A percentile compares a stretch with the other conserved stretches of the same genome.
Conservation (phyloP, 2,329 filamentous ascomycete genomes). For the Aureobasidium sp. region DNA sequence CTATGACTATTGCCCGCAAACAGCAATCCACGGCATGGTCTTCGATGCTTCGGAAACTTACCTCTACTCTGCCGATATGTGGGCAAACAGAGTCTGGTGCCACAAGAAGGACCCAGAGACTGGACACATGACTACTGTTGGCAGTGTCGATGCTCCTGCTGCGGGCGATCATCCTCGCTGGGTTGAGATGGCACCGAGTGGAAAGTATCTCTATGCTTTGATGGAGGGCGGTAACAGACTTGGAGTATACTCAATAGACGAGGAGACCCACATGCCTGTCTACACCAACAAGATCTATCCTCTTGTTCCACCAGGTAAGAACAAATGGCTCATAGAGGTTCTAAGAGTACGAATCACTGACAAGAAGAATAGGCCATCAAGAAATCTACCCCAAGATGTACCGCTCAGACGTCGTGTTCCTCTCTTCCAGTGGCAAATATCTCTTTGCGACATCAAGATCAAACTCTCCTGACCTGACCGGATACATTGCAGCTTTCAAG, state of each 20-base stretch:
- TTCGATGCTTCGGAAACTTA: constrained; percentile 66
- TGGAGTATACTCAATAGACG: constrained; percentile 73
- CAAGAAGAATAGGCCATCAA: constrained; percentile 26
- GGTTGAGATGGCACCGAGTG: constrained; percentile 74
- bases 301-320: constrained; percentile 65
- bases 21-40: constrained; percentile 74
- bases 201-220: constrained; percentile 71
- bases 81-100: constrained; percentile 74
- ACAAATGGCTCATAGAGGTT: too few relatives aligned
- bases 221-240: constrained; percentile 87
- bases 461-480: constrained; percentile 66
- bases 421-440: constrained; percentile 60
- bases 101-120: constrained; percentile 59
- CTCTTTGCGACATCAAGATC: constrained; percentile 76
- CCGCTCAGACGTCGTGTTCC: constrained; percentile 71
- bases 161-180: constrained; percentile 73
- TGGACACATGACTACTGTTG: constrained; percentile 59
- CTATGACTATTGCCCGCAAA: constrained; percentile 60
- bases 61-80: constrained; percentile 71
- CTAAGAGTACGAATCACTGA: neutral
- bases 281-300: constrained; percentile 72
- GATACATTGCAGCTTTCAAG: constrained; percentile 74
- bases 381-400: constrained; percentile 55
- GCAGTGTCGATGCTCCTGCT: constrained; percentile 61
- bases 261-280: constrained; percentile 61